Conservation (phyloP, 257 asterid genomes). For the Salvia hispanica region DNA sequence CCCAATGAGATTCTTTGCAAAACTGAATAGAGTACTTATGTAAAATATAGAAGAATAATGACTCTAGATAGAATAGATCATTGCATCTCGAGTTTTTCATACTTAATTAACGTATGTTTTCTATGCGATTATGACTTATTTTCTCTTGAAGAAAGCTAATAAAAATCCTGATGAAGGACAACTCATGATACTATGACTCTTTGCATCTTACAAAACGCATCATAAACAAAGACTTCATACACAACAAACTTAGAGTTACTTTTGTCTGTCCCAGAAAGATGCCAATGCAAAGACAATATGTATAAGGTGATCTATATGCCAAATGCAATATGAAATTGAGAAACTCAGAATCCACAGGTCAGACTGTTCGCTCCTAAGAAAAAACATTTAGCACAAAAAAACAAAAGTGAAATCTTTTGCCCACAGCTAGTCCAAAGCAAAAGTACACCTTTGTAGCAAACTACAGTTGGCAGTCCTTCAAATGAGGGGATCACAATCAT, state of each 20-base stretch:
- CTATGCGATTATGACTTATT: neutral
- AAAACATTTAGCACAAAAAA: neutral
- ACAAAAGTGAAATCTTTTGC: neutral
- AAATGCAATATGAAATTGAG: constrained; percentile 14
- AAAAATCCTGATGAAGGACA: neutral
- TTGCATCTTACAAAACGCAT: neutral
- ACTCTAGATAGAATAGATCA: neutral
- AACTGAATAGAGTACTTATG: neutral
- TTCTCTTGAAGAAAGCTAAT: constrained; percentile 20
- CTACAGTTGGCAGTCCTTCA: constrained; percentile 8
- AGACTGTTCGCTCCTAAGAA: neutral
- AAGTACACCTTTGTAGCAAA: constrained; percentile 11
- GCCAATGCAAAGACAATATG: neutral
- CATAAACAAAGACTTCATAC: neutral
- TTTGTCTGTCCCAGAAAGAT: constrained; percentile 10
- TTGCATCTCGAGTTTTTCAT: neutral
- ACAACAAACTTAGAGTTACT: neutral
- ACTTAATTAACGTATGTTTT: neutral
- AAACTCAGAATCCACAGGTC: constrained; percentile 14
- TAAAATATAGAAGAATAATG: constrained; percentile 14
- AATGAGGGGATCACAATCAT: neutral
- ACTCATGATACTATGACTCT: neutral
- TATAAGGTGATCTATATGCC: neutral
- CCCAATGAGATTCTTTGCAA: neutral
- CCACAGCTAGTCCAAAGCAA: neutral